A percentile compares a stretch with the other conserved stretches of the same genome.
These are phyloP conservation scores for Lactarius deliciosus DNA, from an alignment of 768 basidiomycete species.

Conservation along the genomic window DNA sequence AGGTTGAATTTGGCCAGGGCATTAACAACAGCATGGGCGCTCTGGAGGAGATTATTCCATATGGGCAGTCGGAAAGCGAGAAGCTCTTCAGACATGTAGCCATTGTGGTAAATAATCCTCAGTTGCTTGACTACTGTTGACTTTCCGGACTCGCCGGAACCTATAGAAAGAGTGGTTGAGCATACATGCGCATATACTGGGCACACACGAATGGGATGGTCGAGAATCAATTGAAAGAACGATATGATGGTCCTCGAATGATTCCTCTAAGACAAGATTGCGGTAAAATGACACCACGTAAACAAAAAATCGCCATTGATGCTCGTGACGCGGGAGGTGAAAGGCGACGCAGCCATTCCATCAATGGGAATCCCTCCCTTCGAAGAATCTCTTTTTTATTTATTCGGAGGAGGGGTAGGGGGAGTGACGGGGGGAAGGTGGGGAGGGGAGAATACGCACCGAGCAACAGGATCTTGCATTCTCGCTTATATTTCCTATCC, in stretches of 20 bases:
- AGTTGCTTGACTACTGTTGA: constrained; percentile 96
- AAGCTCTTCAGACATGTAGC: constrained; percentile 78
- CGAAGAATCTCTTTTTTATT: too few relatives aligned
- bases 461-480: constrained; percentile 91
- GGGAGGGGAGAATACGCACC: constrained; percentile 51
- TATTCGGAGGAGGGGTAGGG: too few relatives aligned
- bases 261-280: too few relatives aligned
- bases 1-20: constrained; percentile 86
- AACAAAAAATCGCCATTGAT: too few relatives aligned
- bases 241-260: too few relatives aligned
- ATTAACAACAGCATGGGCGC: constrained; percentile 78
- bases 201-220: constrained; percentile 7
- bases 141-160: constrained; percentile 94
- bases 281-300: too few relatives aligned
- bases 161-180: constrained; percentile 41
- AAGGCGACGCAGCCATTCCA: too few relatives aligned
- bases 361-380: too few relatives aligned
- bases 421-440: background rate
- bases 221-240: background rate
- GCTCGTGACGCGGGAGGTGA: too few relatives aligned
- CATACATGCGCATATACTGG: constrained; percentile 5
- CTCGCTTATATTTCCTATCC: constrained; percentile 79
- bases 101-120: constrained; percentile 95
- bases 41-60: constrained; percentile 83
- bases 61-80: constrained; percentile 73